Evolutionary conservation across 495 filamentous ascomycete genomes (phyloP), one percentile per base, ranked within the genome.

Genomic region (Umbilicaria muhlenbergii): DNA sequence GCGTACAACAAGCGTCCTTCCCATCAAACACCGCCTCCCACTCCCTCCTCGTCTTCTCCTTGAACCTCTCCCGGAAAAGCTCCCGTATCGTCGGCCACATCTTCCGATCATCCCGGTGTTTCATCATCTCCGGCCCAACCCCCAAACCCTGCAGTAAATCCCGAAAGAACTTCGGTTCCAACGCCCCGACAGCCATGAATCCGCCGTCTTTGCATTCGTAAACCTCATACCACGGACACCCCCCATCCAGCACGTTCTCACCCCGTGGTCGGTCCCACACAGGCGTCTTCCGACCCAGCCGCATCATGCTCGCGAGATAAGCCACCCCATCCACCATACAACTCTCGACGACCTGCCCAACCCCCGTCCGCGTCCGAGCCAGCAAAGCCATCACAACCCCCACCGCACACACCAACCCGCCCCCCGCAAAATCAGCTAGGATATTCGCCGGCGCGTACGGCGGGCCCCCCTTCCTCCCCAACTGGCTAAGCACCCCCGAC

Each of bases 321-420:
- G 75, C 73, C 16, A 73, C 73, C 1, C 89, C 89, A 60, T 96
- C 89, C 5, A 94, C 88, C 88, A 96, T 96, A 61, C 93, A 94
- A 3, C 81, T 84, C 60, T 94, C 86, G 0, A 96, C 87, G 2
- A 94, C 74, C 61, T 94, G 86, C 0, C 87, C 89, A 12, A 66
- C 65, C 0, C 87, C 86, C 0, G 63, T 78, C 31, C 48, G 49
- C 2, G 52, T 40, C 28, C 70, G 61, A 1, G 58, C 54, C 6
- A 70, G 43, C 14, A 74, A 34, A 0, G 70, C 69, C 2, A 70
- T 53, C 14, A 73, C 42, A 17, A 73, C 70, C 8, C 67, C 68
- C 38, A 65, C 39, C 24, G 83, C 75, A 24, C 81, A 69, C 49
- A 76, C 75, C 2, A 79, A 73, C n/a, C 88, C 89, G 12, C 89